Evolutionary conservation across 208 protist genomes (phyloP), one percentile per base, ranked within the genome.

Genomic region (Crithidia thermophila): DNA sequence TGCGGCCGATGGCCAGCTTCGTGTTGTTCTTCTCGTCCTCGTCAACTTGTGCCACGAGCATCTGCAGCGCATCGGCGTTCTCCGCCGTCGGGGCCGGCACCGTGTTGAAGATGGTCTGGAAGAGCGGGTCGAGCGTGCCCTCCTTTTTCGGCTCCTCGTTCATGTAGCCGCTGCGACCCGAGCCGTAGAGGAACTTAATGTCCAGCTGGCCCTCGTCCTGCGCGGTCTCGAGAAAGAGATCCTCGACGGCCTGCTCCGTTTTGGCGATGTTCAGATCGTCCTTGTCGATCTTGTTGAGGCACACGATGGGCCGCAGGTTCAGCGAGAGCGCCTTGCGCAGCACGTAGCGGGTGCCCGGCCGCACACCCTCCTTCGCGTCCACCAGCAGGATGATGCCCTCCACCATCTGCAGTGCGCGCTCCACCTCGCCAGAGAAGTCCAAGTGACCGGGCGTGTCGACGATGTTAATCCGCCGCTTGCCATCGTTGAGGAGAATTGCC

Each of bases 371-470:
- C 60, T 96, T 95, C 2, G 95, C 97, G 72, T 98, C 96, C 23
- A 99, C 97, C 16, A 99, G 83, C 11, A 99, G 80, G 50, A 98
- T 82, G 34, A 98, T 96, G 45, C 98, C 98, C 65, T 99, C 98
- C 13, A 99, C 98, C 97, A 99, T 98, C 52, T 93, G 82, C 59
- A 99, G 73, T 3, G 98, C 92, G 18, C 98, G 94, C 85, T 99
- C 98, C 33, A 99, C 98, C 74, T 99, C 98, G 23, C 98, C 98
- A 23, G 92, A 95, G 77, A 99, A 99, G 85, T 99, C 98, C 73
- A 98, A 87, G 67, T 99, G 98, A 20, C 97, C 98, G 45, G 98
- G 98, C 20, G 98, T 99, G 81, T 99, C 98, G 21, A 98, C 94
- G 81, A 99, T 98, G 70, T 99, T 99, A 60, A 99, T 96, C 47